Base-by-base conservation (phyloP, 495 filamentous ascomycete species). In the Parathielavia hyrcaniae region DNA sequence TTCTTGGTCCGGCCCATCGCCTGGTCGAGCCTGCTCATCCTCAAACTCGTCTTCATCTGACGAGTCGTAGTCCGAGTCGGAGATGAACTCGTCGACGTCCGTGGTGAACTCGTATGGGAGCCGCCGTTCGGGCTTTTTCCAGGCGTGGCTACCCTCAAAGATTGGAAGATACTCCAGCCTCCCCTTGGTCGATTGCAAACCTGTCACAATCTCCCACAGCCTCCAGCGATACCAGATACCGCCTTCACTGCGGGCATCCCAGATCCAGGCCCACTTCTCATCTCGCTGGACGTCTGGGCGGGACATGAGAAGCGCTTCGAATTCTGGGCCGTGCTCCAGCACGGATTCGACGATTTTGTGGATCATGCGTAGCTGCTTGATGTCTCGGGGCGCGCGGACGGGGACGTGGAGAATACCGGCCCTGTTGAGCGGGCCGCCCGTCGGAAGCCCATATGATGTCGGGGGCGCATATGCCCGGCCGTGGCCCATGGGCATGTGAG, bases 261-360 rank as follows among this genome's bases (percentile, higher is more conserved):
- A 99, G 4, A 99, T 71, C 88, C 90, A 99, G 0, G 90, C 87
- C 85, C 91, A 99, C 66, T 86, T 91, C 62, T 92, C 87, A 39
- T 96, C 87, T 23, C 72, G 77, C 61, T 92, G 88, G 2, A 97
- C 87, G 39, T 87, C 83, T 0, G 83, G 84, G 17, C 86, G 78
- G 38, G 81, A 86, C 93, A 97, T 97, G 4, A 99, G 81, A 1
- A 95, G 77, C 5, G 91, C 91, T 66, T 99, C 93, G 55, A 97
- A 95, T 68, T 95, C 89, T 0, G 88, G 86, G 0, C 91, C 91
- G 60, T 90, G 81, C 12, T 82, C 82, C 20, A 96, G 65, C 1
- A 97, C 75, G 5, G 75, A 76, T 62, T 97, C 93, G 36, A 95
- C 74, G 0, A 91, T 89, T 65, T 84, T 90, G 72, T 99, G 91